Evolutionary conservation across 805 yeast species (phyloP).

Genomic region (Torulaspora delbrueckii): DNA sequence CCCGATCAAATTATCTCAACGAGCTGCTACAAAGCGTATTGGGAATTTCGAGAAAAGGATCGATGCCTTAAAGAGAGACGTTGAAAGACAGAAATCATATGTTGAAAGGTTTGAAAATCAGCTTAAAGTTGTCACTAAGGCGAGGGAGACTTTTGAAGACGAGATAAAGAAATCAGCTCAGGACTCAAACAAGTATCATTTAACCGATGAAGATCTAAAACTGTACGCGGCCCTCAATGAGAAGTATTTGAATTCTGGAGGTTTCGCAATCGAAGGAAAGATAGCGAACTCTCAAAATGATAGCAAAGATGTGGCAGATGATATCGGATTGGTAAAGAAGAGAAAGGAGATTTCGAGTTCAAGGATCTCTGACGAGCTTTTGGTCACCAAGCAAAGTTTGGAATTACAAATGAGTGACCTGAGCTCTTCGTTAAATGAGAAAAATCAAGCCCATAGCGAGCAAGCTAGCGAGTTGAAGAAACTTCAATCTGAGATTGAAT

Average conservation of each 20-base stretch:
- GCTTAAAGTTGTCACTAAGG: constrained; percentile 41
- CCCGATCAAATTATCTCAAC: constrained; percentile 57
- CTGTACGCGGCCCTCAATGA: constrained; percentile 59
- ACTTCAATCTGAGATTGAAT: constrained; percentile 38
- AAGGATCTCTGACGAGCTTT: constrained; percentile 35
- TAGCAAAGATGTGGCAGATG: constrained; percentile 40
- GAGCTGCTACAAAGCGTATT: constrained; percentile 45
- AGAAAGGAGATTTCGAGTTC: constrained; percentile 36
- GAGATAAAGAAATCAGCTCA: constrained; percentile 31
- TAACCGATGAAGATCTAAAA: constrained; percentile 48
- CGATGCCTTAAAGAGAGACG: constrained; percentile 48
- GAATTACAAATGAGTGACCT: constrained; percentile 32
- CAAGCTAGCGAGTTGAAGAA: constrained; percentile 36
- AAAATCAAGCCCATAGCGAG: constrained; percentile 31
- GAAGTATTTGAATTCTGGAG: constrained; percentile 52
- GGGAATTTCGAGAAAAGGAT: constrained; percentile 44
- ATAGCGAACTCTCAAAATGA: constrained; percentile 41
- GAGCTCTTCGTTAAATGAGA: constrained; percentile 37
- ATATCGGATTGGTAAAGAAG: constrained; percentile 37
- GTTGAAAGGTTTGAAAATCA: constrained; percentile 44
- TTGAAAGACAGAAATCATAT: constrained; percentile 44
- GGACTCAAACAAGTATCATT: constrained; percentile 31
- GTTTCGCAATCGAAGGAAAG: constrained; percentile 50
- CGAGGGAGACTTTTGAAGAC: constrained; percentile 38
- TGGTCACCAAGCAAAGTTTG: constrained; percentile 32